Base-by-base conservation (phyloP, 257 asterid genomes). In the Nicotiana benthamiana region DNA sequence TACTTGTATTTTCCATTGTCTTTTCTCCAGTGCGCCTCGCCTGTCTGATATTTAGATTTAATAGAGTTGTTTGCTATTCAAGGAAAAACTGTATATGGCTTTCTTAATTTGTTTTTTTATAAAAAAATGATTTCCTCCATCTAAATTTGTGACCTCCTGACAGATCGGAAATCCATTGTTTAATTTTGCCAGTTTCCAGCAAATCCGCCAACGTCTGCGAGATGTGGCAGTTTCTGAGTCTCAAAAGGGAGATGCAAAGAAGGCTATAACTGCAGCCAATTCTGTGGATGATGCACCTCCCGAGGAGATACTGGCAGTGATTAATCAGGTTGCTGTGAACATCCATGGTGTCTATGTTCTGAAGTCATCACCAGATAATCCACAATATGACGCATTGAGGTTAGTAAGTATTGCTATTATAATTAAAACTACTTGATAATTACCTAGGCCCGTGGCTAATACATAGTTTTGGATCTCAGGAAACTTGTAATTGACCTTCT, bases 341-440 rank as follows among this genome's bases (percentile, higher is more conserved):
- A 86, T 96, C 80, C 97, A 96, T 84, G 99, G 93, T 59, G 90
- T 91, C 82, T 91, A 88, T 62, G 93, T 96, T 70, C 90, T 89
- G 57, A 96, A 87, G 87, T 92, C 97, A 61, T 96, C 97, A 0
- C 90, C 90, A 53, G 97, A 90, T 79, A 63, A 88, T 86, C 93
- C 93, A n/a, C 87, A 89, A 75, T 86, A 81, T 85, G 98, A 94
- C 79, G 60, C 80, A 62, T 83, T 94, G 82, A 90, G 98, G 99
- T 95, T 83, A 75, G 48, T 77, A 81, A 54, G 34, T 6, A 27
- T 70, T 82, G 61, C 68, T 53, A 81, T 56, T 59, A 26, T 27
- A 16, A 34, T 43, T 48, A 18, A 54, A 82, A 75, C 32, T 52
- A 62, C n/a, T 57, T 68, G 72, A 20, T 77, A 16, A 74, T 56